phyloP scores from a whole-genome alignment of 1,284 basidiomycete genomes.

The Leccinum cinnamomeum region DNA sequence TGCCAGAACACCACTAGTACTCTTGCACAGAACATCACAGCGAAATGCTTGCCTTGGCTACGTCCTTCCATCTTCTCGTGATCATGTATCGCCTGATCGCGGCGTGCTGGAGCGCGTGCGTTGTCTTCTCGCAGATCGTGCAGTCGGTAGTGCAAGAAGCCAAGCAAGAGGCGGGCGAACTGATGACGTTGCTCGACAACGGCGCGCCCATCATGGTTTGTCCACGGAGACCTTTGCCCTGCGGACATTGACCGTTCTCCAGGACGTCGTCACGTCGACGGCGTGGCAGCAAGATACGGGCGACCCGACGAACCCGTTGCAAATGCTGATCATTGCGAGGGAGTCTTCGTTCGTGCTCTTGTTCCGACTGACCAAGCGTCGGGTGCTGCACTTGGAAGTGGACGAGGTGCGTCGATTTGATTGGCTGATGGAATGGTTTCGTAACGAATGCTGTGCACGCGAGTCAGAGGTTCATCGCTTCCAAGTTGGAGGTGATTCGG shows the following conservation, averaged over 20 bases:
- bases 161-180: slow-evolving; percentile 18
- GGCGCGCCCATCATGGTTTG: slow-evolving; percentile 12
- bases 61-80: slow-evolving; percentile 5
- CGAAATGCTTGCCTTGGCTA: slow-evolving; percentile 10
- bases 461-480: slow-evolving; percentile 15
- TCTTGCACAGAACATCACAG: background rate
- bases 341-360: slow-evolving; percentile 24
- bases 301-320: slow-evolving; percentile 3
- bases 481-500: slow-evolving; percentile 26
- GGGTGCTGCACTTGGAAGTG: slow-evolving; percentile 28
- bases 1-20: background rate
- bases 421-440: background rate
- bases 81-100: slow-evolving; percentile 7
- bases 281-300: background rate
- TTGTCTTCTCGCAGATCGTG: slow-evolving; percentile 15
- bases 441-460: background rate
- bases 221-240: background rate
- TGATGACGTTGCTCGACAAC: slow-evolving; percentile 19
- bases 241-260: background rate
- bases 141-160: slow-evolving; percentile 16
- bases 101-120: slow-evolving; percentile 16
- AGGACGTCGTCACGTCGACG: slow-evolving; percentile 12
- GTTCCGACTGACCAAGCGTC: slow-evolving; percentile 20
- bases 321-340: slow-evolving; percentile 25
- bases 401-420: slow-evolving; percentile 25